Conservation (phyloP, 2,329 filamentous ascomycete genomes). For the Cladosporium sp. region DNA sequence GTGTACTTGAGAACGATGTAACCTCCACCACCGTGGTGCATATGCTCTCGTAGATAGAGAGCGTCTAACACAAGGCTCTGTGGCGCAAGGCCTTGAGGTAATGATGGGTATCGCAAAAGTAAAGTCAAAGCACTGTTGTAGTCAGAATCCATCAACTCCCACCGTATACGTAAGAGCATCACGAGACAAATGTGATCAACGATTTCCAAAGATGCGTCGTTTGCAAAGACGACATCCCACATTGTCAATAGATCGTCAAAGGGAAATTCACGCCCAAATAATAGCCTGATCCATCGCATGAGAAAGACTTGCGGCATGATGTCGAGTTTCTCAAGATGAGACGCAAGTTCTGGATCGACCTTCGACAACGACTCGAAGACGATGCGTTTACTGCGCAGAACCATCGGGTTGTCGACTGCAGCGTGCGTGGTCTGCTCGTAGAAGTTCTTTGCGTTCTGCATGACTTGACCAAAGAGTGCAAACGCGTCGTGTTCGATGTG, state of each 20-base stretch:
- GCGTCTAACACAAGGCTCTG: constrained; percentile 86
- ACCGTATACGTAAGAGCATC: constrained; percentile 89
- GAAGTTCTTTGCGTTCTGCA: constrained; percentile 83
- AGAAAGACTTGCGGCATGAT: constrained; percentile 96
- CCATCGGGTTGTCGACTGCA: constrained; percentile 56
- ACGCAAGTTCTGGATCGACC: constrained; percentile 79
- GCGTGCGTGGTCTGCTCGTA: constrained; percentile 66
- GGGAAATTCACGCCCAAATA: constrained; percentile 91
- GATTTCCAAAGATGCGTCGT: constrained; percentile 76
- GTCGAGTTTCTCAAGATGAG: constrained; percentile 78
- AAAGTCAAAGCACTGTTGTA: constrained; percentile 82
- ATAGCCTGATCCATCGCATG: constrained; percentile 92
- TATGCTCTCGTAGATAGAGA: constrained; percentile 68
- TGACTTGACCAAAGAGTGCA: constrained; percentile 78
- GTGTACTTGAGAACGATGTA: constrained; percentile 72
- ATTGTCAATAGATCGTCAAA: constrained; percentile 80
- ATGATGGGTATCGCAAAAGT: constrained; percentile 79
- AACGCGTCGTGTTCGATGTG: constrained; percentile 92
- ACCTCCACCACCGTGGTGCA: constrained; percentile 62
- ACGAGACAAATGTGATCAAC: constrained; percentile 90
- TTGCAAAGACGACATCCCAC: constrained; percentile 89
- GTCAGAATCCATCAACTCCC: constrained; percentile 82
- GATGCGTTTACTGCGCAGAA: constrained; percentile 81
- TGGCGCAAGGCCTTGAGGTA: constrained; percentile 26
- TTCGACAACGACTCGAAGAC: constrained; percentile 78